Base-by-base conservation (phyloP, 768 basidiomycete genomes). In the Tubosaeta sp. region DNA sequence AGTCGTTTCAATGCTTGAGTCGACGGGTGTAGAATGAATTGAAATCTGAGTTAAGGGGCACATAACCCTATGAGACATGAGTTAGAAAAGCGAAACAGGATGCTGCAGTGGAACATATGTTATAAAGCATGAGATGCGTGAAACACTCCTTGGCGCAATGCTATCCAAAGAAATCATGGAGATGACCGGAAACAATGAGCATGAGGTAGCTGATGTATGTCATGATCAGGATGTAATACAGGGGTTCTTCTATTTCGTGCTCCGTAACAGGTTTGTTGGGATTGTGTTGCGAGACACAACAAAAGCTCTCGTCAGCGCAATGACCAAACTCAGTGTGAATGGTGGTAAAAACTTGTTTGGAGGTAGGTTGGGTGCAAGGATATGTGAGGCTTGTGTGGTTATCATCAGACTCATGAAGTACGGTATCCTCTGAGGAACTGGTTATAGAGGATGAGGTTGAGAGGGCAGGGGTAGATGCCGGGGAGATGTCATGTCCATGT, bases 121-220 rank as follows among this genome's bases (percentile, higher is more conserved):
- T 76, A 57, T 79, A 75, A 44, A 92, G 86, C 72, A 91, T 83
- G 51, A 99, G 74, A 71, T 97, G 91, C 48, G 76, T 77, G 67
- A 92, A 97, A 33, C 77, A 75, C 12, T 78, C 67, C 5, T 86
- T 79, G 52, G 77, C 71, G 50, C 95, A 75, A 39, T 85, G 78
- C 71, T 97, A 98, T 22, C 95, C 95, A 56, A 98, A 72, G 66
- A 97, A 99, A 71, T 99, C 95, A 50, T 95, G 85, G 43, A 95
- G 72, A 65, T 98, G 97, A 17, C 97, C 97, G 43, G 98, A 72
- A 58, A 83, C 77, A 59, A 98, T 95, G 51, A 98, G 83, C 54
- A 97, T 78, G 60, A 98, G 80, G 73, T 95, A 98, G 74, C 88
- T 87, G 70, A 95, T 78, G 67, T 97, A 98, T 6, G 94, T 95